Base-by-base conservation (phyloP, 345 rosid species). In the Gossypium rotundifolium region DNA sequence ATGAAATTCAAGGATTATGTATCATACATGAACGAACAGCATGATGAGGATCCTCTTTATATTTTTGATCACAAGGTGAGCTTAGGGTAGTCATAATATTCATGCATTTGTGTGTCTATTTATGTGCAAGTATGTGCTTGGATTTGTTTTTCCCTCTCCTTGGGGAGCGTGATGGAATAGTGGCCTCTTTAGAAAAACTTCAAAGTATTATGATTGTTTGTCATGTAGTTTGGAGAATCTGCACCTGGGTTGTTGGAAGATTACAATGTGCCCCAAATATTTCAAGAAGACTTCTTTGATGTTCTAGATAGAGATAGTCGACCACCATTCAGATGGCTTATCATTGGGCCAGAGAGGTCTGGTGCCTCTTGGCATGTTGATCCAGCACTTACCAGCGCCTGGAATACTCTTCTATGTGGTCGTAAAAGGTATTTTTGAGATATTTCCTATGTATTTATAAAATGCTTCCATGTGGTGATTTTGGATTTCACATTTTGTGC, bases 351-450 rank as follows among this genome's bases (percentile, higher is more conserved):
- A 6, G 92, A 92, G 92, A 89, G 98, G 80, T 94, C 97, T 62
- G 98, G 98, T 78, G 98, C 98, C 48, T 94, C 98, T 64, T 94
- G 98, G 97, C 98, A 94, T 83, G 90, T 94, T 71, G 97, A 94
- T 82, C 98, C 98, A 44, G 90, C 98, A 71, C 98, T 94, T 67
- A 92, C 98, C 70, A 90, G 97, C 72, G 98, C 98, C 66, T 94
- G 98, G 98, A 94, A 94, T 84, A 92, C 98, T 65, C 88, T 94
- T 73, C 89, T 94, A 45, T 88, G 87, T 54, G 98, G 98, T 68
- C 92, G 90, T 64, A 94, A 94, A 85, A 94, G 98, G 98, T 94
- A 88, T 17, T 74, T 65, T 12, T 44, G 51, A 17, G 25, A 52
- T 29, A 2, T 70, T 70, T 10, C 4, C 73, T 70, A 17, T 29